phyloP scores from a whole-genome alignment of 148 eudicot species.

The Spergularia bocconei region DNA sequence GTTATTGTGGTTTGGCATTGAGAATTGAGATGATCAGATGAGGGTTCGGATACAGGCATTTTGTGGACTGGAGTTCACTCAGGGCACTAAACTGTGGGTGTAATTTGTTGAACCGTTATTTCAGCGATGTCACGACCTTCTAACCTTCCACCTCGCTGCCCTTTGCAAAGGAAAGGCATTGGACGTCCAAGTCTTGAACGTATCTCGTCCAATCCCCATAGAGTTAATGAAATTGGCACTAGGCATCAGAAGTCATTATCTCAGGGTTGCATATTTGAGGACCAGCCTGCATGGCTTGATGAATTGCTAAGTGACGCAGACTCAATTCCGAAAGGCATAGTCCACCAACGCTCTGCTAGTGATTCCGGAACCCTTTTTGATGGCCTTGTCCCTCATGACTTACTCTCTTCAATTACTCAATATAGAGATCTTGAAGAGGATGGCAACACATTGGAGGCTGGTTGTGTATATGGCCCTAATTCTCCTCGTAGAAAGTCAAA shows the following conservation, averaged over 20 bases:
- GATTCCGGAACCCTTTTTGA: slow-evolving; percentile 45
- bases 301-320: slow-evolving; percentile 55
- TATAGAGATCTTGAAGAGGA: slow-evolving; percentile 35
- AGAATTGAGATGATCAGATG: not conserved
- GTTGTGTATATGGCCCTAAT: slow-evolving; percentile 63
- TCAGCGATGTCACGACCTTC: slow-evolving; percentile 55
- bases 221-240: slow-evolving; percentile 20
- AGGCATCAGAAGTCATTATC: slow-evolving; percentile 50
- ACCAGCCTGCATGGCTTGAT: slow-evolving; percentile 62
- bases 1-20: not conserved
- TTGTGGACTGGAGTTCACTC: slow-evolving; percentile 12
- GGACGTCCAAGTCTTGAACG: slow-evolving; percentile 21
- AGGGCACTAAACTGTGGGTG: slow-evolving; percentile 8
- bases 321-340: slow-evolving; percentile 26
- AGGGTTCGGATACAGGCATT: not conserved
- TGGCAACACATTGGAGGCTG: slow-evolving; percentile 37
- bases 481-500: slow-evolving; percentile 57
- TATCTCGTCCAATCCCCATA: slow-evolving; percentile 15
- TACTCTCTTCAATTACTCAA: slow-evolving; percentile 21
- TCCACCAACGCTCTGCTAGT: slow-evolving; percentile 52
- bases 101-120: not conserved
- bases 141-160: slow-evolving; percentile 78
- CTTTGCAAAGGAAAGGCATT: slow-evolving; percentile 39
- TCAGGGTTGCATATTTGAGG: slow-evolving; percentile 45
- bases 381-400: slow-evolving; percentile 29